These are phyloP conservation scores for Fusarium pseudoanthophilum DNA, from an alignment of 2,329 filamentous ascomycete species.

Conservation along the genomic window DNA sequence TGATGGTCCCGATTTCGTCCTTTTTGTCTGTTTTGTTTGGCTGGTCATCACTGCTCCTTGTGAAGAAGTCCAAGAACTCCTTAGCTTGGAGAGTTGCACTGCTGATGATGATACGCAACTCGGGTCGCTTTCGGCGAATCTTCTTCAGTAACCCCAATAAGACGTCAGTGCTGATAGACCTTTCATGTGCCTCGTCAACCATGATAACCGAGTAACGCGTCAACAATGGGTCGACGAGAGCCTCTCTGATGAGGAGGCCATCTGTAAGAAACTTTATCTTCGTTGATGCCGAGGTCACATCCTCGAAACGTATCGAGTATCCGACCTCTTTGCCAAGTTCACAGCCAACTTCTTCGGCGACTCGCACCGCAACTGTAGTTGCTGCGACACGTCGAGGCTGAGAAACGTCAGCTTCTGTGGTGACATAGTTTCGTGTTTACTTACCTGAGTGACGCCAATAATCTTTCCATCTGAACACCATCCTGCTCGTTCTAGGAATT, in stretches of 20 bases:
- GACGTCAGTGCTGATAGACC: slow-evolving; percentile 92
- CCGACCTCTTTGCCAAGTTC: slow-evolving; percentile 91
- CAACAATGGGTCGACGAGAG: slow-evolving; percentile 89
- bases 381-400: slow-evolving; percentile 91
- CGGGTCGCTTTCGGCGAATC: slow-evolving; percentile 80
- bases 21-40: slow-evolving; percentile 44
- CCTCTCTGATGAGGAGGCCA: slow-evolving; percentile 89
- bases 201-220: slow-evolving; percentile 95
- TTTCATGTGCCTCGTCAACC: slow-evolving; percentile 96
- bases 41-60: slow-evolving; percentile 51
- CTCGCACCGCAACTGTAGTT: slow-evolving; percentile 86
- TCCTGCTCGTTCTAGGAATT: slow-evolving; percentile 87
- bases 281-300: slow-evolving; percentile 86
- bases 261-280: slow-evolving; percentile 96
- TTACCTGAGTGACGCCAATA: slow-evolving; percentile 90
- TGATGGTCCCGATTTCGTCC: slow-evolving; percentile 61
- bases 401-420: slow-evolving; percentile 22
- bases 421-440: slow-evolving; percentile 40
- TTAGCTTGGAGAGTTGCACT: slow-evolving; percentile 94
- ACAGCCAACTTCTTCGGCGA: slow-evolving; percentile 89
- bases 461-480: slow-evolving; percentile 87
- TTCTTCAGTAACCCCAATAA: slow-evolving; percentile 92
- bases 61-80: slow-evolving; percentile 84
- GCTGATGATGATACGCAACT: slow-evolving; percentile 88
- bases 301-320: slow-evolving; percentile 92